Percentiles rank a stretch among this genome's conserved stretches.
phyloP scores from a whole-genome alignment of 2,329 filamentous ascomycete species.

The Alternaria dauci region DNA sequence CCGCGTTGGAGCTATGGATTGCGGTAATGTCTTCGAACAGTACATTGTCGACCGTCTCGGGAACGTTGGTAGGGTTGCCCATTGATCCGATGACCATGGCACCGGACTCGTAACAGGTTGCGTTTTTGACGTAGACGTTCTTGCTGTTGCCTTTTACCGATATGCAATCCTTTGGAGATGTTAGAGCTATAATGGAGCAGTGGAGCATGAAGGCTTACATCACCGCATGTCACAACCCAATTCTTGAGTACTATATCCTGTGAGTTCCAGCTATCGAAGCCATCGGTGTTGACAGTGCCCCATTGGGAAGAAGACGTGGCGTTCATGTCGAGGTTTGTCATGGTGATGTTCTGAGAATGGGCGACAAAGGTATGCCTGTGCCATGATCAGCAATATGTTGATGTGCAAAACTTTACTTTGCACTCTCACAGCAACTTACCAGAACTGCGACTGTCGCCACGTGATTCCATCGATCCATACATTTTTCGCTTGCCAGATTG shows the following conservation, averaged over 20 bases:
- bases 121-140: constrained; percentile 66
- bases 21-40: constrained; percentile 49
- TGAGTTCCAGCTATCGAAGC: constrained; percentile 62
- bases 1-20: constrained; percentile 37
- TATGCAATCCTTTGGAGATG: constrained; percentile 64
- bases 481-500: constrained; percentile 58
- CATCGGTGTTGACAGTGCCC: constrained; percentile 61
- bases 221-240: constrained; percentile 53
- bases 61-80: constrained; percentile 64
- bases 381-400: background rate
- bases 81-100: constrained; percentile 67
- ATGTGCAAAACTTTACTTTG: background rate
- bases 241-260: constrained; percentile 57
- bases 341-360: constrained; percentile 60
- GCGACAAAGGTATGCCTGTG: constrained; percentile 55
- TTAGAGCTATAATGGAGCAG: constrained; percentile 44
- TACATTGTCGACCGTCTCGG: constrained; percentile 63
- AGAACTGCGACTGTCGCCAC: constrained; percentile 60
- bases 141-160: constrained; percentile 68
- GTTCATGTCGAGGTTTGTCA: constrained; percentile 64
- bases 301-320: constrained; percentile 56
- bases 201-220: constrained; percentile 31
- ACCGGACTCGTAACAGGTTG: constrained; percentile 68
- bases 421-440: constrained; percentile 35
- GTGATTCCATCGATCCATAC: constrained; percentile 55